phyloP scores from a whole-genome alignment of 2,329 filamentous ascomycete species.

The Colletotrichum musae region DNA sequence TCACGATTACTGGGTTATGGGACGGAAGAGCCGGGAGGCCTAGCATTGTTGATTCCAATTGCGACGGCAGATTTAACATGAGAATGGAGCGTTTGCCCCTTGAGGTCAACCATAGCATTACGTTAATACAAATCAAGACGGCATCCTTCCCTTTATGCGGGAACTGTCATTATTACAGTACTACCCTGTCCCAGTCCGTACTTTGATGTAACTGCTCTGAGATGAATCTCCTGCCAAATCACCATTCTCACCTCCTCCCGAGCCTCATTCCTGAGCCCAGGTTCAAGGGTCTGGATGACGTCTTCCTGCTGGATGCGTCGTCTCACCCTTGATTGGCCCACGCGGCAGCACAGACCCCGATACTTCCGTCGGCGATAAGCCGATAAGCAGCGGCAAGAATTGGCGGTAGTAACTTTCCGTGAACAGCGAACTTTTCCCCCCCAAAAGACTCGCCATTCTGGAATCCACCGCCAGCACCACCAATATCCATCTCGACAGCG shows the following conservation, averaged over 20 bases:
- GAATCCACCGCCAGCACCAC: slow-evolving; percentile 17
- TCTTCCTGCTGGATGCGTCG: slow-evolving; percentile 25
- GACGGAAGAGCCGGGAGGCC: slow-evolving; percentile 10
- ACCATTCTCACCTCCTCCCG: background rate
- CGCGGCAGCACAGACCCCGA: background rate
- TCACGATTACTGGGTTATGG: slow-evolving; percentile 19
- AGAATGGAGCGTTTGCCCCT: slow-evolving; percentile 9
- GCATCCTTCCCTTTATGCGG: background rate
- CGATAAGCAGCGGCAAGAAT: slow-evolving; percentile 31
- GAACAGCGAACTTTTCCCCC: slow-evolving; percentile 34
- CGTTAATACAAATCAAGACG: slow-evolving; percentile 23
- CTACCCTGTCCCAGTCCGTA: no score
- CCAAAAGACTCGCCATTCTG: slow-evolving; percentile 12
- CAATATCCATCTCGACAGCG: slow-evolving; percentile 15
- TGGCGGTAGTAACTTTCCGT: slow-evolving; percentile 9
- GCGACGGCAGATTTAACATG: slow-evolving; percentile 9
- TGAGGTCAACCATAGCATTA: slow-evolving; percentile 14
- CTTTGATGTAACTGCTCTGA: no score
- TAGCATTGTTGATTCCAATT: slow-evolving; percentile 18
- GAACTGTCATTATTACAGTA: no score
- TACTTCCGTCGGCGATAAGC: slow-evolving; percentile 31
- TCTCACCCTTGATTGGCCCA: slow-evolving; percentile 21
- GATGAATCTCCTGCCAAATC: no score
- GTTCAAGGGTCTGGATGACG: slow-evolving; percentile 27
- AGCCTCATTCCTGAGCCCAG: background rate